Base-by-base conservation (phyloP, 345 rosid genomes). In the Melaleuca quinquenervia region DNA sequence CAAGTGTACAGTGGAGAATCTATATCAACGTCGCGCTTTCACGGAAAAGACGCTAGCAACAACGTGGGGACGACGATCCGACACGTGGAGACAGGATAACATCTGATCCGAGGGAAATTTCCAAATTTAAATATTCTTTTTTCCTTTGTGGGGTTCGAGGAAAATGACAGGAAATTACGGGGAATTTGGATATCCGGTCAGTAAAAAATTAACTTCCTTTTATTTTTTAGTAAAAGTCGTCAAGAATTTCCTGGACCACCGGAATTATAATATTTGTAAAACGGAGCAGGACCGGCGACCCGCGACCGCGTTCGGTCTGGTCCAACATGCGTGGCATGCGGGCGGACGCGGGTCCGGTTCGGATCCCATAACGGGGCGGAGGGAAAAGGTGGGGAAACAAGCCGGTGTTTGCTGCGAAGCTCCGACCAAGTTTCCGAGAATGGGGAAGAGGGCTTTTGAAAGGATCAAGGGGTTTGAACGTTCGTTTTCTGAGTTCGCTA, bases 121-220 rank as follows among this genome's bases (percentile, higher is more conserved):
- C 78, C 4, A 41, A 41, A 41, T 41, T 41, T 4, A 0, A 21
- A 18, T 2, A n/a, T 70, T 1, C 22, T 2, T 0, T 5, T 70
- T 18, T 2, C 11, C 78, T 36, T 36, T 2, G 78, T 4, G 3
- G 48, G 48, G 78, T 70, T 70, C 78, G 78, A 18, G 78, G 78
- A 70, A 70, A 70, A 70, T 70, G 78, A 36, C 48, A 48, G 78
- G 78, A 70, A 70, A 70, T 36, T 70, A 70, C 78, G 78, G 20
- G 78, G 78, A 70, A 70, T 70, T 70, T 21, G 22, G 78, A 16
- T 10, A 18, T 36, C 2, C 45, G 1, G 78, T 21, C 48, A 70
- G 2, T 18, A 8, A 58, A 8, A 58, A 70, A 70, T 70, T 70
- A 48, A 70, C 78, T 32, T 2, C 7, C 3, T 2, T 52, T 52